Evolutionary conservation across 805 yeast genomes (phyloP).

Genomic region (Pichia heedii): DNA sequence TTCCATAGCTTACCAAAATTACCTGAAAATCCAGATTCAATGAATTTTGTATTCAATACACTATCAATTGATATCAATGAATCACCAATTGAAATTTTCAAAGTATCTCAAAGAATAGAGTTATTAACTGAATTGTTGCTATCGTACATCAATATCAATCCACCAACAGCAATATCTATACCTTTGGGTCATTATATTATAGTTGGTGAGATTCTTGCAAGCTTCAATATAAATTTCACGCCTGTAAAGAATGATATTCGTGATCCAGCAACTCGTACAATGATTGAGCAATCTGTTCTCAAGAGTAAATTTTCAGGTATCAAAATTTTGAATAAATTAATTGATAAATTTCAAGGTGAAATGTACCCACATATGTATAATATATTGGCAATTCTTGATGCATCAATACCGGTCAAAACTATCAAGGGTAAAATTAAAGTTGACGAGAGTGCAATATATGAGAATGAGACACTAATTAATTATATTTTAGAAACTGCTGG

Average conservation of each 20-base stretch:
- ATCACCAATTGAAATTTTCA: conserved; percentile 38
- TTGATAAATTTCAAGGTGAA: conserved; percentile 29
- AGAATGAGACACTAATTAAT: conserved; percentile 25
- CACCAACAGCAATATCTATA: conserved; percentile 40
- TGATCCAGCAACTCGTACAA: conserved; percentile 38
- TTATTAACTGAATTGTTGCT: conserved; percentile 37
- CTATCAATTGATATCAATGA: conserved; percentile 52
- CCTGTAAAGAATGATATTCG: conserved; percentile 52
- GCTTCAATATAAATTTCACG: conserved; percentile 46
- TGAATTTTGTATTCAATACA: conserved; percentile 33
- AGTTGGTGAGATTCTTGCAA: conserved; percentile 44
- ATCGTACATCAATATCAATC: conserved; percentile 40
- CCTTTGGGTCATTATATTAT: conserved; percentile 54
- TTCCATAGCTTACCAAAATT: conserved; percentile 35
- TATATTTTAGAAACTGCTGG: conserved; percentile 24
- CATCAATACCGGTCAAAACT: conserved; percentile 45
- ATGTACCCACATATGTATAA: conserved; percentile 37
- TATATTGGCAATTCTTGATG: conserved; percentile 48
- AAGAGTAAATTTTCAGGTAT: conserved; percentile 40
- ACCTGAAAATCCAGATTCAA: conserved; percentile 12
- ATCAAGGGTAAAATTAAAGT: conserved; percentile 32
- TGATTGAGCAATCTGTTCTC: conserved; percentile 35
- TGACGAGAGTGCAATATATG: conserved; percentile 25
- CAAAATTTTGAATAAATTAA: conserved; percentile 30
- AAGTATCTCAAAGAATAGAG: conserved; percentile 43